A percentile compares a stretch with the other conserved stretches of the same genome.
These are phyloP conservation scores for Fusarium aywerte DNA, from an alignment of 2,329 filamentous ascomycete genomes.

Conservation along the genomic window DNA sequence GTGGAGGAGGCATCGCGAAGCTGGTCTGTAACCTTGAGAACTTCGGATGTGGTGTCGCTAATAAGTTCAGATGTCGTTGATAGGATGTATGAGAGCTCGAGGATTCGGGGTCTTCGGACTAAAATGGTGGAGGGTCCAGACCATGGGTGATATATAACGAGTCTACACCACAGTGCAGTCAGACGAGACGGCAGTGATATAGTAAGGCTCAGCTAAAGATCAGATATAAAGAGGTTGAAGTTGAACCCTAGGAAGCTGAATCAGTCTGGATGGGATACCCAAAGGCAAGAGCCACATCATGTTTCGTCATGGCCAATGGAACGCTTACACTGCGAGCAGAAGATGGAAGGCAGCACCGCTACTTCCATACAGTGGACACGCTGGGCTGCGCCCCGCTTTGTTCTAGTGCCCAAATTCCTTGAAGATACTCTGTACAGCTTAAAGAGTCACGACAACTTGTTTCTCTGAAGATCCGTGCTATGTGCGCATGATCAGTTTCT, in stretches of 20 bases:
- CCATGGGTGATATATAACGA: conserved; percentile 11
- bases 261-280: conserved; percentile 26
- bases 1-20: conserved; percentile 61
- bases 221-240: conserved; percentile 19
- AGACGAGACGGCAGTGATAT: background rate
- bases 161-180: background rate
- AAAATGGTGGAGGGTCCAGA: conserved; percentile 18
- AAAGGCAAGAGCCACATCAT: conserved; percentile 32
- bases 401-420: conserved; percentile 23
- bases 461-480: background rate
- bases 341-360: conserved; percentile 40
- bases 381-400: conserved; percentile 37
- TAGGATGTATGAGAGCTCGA: conserved; percentile 20
- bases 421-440: conserved; percentile 5
- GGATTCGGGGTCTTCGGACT: conserved; percentile 28
- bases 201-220: conserved; percentile 1
- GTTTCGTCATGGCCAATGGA: conserved; percentile 46
- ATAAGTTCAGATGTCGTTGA: conserved; percentile 25
- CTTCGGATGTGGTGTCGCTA: conserved; percentile 17
- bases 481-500: background rate
- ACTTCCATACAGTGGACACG: conserved; percentile 33
- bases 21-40: background rate
- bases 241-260: conserved; percentile 23
- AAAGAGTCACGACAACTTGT: background rate
- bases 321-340: conserved; percentile 42